phyloP scores from a whole-genome alignment of 768 basidiomycete species.

The Tylopilus intermedius region DNA sequence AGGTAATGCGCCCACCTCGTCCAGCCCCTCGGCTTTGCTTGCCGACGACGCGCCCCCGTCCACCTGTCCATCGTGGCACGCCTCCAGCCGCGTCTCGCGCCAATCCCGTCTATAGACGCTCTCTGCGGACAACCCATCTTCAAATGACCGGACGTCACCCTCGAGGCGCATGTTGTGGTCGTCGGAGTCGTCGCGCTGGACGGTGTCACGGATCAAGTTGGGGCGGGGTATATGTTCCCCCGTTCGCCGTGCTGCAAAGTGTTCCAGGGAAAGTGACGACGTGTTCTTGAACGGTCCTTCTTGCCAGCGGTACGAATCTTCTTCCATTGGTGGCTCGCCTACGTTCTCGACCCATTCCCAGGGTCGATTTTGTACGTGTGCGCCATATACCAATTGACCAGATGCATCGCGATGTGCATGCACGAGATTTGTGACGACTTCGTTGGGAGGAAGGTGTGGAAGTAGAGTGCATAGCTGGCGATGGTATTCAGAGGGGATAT shows the following conservation, averaged over 20 bases:
- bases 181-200: constrained; percentile 20
- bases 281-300: constrained; percentile 57
- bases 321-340: constrained; percentile 42
- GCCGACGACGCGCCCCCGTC: constrained; percentile 5
- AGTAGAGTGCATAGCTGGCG: constrained; percentile 56
- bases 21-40: constrained; percentile 24
- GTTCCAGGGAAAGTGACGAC: constrained; percentile 66
- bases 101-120: constrained; percentile 70
- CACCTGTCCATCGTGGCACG: constrained; percentile 12
- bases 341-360: constrained; percentile 87
- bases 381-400: constrained; percentile 46
- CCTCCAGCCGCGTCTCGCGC: constrained; percentile 58
- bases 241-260: constrained; percentile 61
- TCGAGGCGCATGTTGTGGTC: constrained; percentile 26
- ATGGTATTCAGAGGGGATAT: constrained; percentile 53
- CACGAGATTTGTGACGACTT: constrained; percentile 52
- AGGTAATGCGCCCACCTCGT: constrained; percentile 28
- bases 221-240: constrained; percentile 45
- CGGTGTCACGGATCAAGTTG: neutral
- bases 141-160: constrained; percentile 52
- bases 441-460: constrained; percentile 46
- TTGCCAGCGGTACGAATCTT: constrained; percentile 38
- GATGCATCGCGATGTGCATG: constrained; percentile 52
- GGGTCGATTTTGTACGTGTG: constrained; percentile 64
- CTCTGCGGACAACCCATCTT: constrained; percentile 60